phyloP scores from a whole-genome alignment of 2,329 filamentous ascomycete species.

The Aspergillus sp. region DNA sequence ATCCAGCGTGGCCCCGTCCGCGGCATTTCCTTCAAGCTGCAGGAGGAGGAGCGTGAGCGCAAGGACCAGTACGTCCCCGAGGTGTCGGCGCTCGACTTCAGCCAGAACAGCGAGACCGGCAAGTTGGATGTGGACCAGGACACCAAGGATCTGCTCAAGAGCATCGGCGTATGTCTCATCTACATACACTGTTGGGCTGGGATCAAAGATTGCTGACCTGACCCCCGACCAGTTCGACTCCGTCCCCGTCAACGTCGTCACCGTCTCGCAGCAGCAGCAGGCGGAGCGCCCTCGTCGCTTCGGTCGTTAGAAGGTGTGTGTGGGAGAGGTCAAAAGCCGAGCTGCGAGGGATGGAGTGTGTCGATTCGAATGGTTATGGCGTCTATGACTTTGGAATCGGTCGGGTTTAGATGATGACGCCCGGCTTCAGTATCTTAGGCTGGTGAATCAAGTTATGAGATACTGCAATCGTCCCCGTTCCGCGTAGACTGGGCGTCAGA shows the following conservation, averaged over 20 bases:
- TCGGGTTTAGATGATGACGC: no score
- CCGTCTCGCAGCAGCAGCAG: slow-evolving; percentile 79
- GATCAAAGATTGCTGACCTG: neutral
- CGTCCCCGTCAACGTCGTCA: slow-evolving; percentile 91
- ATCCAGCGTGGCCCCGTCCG: slow-evolving; percentile 98
- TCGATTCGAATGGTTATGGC: neutral
- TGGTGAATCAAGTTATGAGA: slow-evolving; percentile 2
- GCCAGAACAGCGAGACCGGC: slow-evolving; percentile 74
- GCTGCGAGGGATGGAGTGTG: neutral
- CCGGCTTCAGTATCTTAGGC: neutral
- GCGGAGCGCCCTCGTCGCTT: slow-evolving; percentile 74
- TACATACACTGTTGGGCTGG: slow-evolving; percentile 1
- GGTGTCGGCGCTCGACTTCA: slow-evolving; percentile 96
- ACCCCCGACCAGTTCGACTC: slow-evolving; percentile 68
- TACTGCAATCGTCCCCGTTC: no score
- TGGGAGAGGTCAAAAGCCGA: neutral
- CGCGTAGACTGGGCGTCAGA: no score
- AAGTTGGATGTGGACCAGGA: slow-evolving; percentile 92
- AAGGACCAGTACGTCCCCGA: slow-evolving; percentile 99
- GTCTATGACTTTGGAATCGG: neutral
- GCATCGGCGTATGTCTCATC: slow-evolving; percentile 74
- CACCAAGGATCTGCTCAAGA: slow-evolving; percentile 99
- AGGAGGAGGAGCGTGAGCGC: slow-evolving; percentile 99
- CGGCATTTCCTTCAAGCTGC: slow-evolving; percentile 99
- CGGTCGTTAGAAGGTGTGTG: slow-evolving; percentile 16